A percentile compares a stretch with the other conserved stretches of the same genome.
Conservation (phyloP, 768 basidiomycete genomes). For the Amanita brunnescens region DNA sequence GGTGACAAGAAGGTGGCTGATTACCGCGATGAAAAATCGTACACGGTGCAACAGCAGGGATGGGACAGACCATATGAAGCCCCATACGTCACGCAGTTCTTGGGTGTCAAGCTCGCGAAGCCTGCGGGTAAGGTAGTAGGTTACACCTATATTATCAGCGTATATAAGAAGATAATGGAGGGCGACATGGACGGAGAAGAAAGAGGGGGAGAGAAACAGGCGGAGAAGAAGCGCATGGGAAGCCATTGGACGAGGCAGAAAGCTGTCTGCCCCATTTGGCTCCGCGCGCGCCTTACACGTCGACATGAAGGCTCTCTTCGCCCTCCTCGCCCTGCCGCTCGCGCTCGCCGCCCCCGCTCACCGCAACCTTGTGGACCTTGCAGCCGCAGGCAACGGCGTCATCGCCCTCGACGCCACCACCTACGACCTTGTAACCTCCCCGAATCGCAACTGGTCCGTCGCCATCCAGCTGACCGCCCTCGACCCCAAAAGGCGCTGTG, state of each 20-base stretch:
- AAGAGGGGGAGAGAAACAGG: conserved; percentile 85
- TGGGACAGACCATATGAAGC: conserved; percentile 66
- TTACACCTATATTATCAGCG: conserved; percentile 84
- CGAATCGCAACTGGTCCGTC: conserved; percentile 82
- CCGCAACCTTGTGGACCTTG: conserved; percentile 61
- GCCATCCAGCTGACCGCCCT: conserved; percentile 85
- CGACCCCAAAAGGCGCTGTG: conserved; percentile 70
- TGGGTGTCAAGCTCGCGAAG: conserved; percentile 57
- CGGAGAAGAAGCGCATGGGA: conserved; percentile 86
- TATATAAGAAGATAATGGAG: conserved; percentile 79
- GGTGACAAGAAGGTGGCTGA: conserved; percentile 89
- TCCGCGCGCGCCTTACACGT: conserved; percentile 17
- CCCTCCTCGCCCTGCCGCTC: conserved; percentile 23
- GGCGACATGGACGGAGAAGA: conserved; percentile 91
- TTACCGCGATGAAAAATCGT: conserved; percentile 9
- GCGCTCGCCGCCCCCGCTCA: conserved; percentile 26
- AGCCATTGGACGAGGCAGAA: conserved; percentile 25
- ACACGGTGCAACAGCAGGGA: conserved; percentile 11
- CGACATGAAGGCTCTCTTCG: conserved; percentile 16
- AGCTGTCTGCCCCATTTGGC: conserved; percentile 14
- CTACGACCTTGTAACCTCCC: conserved; percentile 70
- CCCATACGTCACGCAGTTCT: conserved; percentile 81
- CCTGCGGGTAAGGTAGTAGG: conserved; percentile 78
- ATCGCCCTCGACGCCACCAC: conserved; percentile 69
- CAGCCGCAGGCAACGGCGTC: conserved; percentile 65